Conservation (phyloP, 768 basidiomycete species). For the Sporobolomyces pararoseus region DNA sequence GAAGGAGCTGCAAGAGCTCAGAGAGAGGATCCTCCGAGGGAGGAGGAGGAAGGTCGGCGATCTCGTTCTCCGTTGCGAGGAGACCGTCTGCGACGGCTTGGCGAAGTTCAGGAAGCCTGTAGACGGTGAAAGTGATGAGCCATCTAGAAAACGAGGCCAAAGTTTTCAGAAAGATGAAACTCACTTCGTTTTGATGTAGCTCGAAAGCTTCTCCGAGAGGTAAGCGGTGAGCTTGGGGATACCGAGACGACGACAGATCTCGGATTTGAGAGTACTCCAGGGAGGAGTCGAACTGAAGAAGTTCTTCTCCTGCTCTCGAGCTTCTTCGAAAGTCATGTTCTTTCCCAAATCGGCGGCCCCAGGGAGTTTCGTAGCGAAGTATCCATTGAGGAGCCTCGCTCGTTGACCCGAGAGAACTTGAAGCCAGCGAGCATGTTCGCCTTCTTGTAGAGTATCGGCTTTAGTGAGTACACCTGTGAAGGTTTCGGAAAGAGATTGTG, state of each 20-base stretch:
- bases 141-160: not conserved
- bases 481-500: too few species aligned
- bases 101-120: conserved; percentile 30
- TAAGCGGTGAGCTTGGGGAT: conserved; percentile 57
- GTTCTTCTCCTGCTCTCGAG: conserved; percentile 50
- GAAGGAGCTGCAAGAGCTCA: conserved; percentile 34
- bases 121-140: not conserved
- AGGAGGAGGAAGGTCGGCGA: conserved; percentile 12
- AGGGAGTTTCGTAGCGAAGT: conserved; percentile 57
- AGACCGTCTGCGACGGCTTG: not conserved
- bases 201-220: conserved; percentile 58
- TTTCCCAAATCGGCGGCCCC: conserved; percentile 56
- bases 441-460: conserved; percentile 59
- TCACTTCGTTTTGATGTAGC: conserved; percentile 58
- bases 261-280: conserved; percentile 53
- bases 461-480: conserved; percentile 65
- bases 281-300: conserved; percentile 58
- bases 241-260: conserved; percentile 54
- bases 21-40: conserved; percentile 38
- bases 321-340: conserved; percentile 49
- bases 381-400: conserved; percentile 32
- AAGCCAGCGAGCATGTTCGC: conserved; percentile 47
- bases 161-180: conserved; percentile 13
- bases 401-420: conserved; percentile 29
- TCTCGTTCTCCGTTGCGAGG: not conserved